phyloP scores from a whole-genome alignment of 495 filamentous ascomycete species.

The Endocarpon pusillum region DNA sequence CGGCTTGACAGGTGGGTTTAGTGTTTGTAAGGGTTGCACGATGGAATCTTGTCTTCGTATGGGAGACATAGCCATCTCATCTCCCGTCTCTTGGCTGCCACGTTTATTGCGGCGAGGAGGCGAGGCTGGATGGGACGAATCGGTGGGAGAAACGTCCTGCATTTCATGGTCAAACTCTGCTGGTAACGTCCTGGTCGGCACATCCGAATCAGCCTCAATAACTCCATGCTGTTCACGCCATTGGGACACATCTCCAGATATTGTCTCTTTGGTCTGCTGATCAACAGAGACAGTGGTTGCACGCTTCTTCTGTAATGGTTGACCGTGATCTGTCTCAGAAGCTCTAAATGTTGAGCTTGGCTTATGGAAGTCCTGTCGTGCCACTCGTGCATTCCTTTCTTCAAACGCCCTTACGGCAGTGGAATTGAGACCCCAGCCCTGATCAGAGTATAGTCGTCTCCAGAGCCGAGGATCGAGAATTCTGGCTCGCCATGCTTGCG shows the following conservation, averaged over 20 bases:
- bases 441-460: slow-evolving; percentile 59
- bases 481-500: slow-evolving; percentile 63
- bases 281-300: slow-evolving; percentile 26
- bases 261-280: slow-evolving; percentile 13
- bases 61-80: neutral
- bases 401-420: slow-evolving; percentile 54
- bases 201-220: slow-evolving; percentile 23
- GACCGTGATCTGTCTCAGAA: slow-evolving; percentile 27
- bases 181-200: slow-evolving; percentile 11
- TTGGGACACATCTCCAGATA: slow-evolving; percentile 3
- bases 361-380: slow-evolving; percentile 22
- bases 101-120: too few relatives aligned
- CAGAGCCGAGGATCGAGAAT: slow-evolving; percentile 76
- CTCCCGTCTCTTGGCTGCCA: neutral
- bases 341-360: slow-evolving; percentile 28
- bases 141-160: slow-evolving; percentile 19
- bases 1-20: slow-evolving; percentile 14
- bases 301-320: slow-evolving; percentile 35
- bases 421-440: slow-evolving; percentile 67
- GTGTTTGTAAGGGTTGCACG: slow-evolving; percentile 9
- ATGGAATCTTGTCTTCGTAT: neutral
- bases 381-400: slow-evolving; percentile 32
- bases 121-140: neutral
- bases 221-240: slow-evolving; percentile 23
- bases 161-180: slow-evolving; percentile 29